A percentile compares a stretch with the other conserved stretches of the same genome.
These are phyloP conservation scores for Dimargaris cristalligena DNA, from an alignment of 192 early-diverging fungal genomes.

Conservation along the genomic window DNA sequence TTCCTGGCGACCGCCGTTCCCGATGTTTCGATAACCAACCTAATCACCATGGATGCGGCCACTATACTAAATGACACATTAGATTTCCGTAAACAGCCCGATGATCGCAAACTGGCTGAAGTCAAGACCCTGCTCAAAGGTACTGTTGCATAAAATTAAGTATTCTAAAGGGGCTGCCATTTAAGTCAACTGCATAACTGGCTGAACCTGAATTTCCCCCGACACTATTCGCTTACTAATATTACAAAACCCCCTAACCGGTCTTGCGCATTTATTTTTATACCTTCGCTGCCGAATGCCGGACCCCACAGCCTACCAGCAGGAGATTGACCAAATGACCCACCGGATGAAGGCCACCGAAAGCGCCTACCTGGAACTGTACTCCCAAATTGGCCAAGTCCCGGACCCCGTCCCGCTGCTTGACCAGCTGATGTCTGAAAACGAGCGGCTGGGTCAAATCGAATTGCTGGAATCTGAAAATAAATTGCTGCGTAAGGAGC, in stretches of 20 bases:
- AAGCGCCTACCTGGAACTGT: constrained; percentile 60
- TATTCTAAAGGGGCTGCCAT: too few relatives aligned
- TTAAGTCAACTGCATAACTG: too few relatives aligned
- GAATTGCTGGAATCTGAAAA: constrained; percentile 35
- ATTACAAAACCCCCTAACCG: too few relatives aligned
- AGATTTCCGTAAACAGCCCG: constrained; percentile 68
- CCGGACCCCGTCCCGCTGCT: constrained; percentile 69
- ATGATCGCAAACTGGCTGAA: constrained; percentile 57
- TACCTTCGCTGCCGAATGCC: too few relatives aligned
- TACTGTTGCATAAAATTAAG: too few relatives aligned
- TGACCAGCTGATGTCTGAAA: constrained; percentile 25
- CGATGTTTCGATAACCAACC: not conserved
- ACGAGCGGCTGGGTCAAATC: constrained; percentile 23
- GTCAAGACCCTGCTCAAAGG: constrained; percentile 62
- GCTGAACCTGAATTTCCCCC: too few relatives aligned
- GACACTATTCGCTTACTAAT: too few relatives aligned
- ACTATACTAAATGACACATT: not conserved
- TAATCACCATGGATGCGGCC: too few relatives aligned
- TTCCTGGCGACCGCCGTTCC: not conserved
- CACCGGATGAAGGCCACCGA: constrained; percentile 70
- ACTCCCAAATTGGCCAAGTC: constrained; percentile 60
- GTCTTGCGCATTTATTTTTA: too few relatives aligned
- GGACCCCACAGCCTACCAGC: constrained; percentile 60
- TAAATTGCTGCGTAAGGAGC: constrained; percentile 31
- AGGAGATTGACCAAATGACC: constrained; percentile 80